These are phyloP conservation scores for Termitomyces sp. DNA, from an alignment of 768 basidiomycete species.

Conservation along the genomic window DNA sequence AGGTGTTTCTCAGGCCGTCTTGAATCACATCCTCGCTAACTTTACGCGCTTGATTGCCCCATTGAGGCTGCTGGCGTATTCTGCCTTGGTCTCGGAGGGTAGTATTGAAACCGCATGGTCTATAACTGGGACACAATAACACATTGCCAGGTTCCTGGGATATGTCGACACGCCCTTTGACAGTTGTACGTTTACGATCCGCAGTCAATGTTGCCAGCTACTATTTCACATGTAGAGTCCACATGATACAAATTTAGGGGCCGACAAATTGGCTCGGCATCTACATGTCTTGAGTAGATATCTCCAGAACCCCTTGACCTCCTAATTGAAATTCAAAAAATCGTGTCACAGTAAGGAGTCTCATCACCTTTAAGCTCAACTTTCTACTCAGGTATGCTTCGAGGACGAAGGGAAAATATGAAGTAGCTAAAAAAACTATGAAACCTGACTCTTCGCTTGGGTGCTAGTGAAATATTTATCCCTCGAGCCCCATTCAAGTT, in stretches of 20 bases:
- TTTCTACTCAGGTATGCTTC: too few species aligned
- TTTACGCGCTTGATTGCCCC: neutral
- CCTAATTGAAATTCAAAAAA: neutral
- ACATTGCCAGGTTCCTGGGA: neutral
- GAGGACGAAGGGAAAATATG: too few species aligned
- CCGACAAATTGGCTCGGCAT: neutral
- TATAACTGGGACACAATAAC: neutral
- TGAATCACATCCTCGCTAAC: neutral
- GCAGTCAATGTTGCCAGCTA: neutral
- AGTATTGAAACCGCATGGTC: neutral
- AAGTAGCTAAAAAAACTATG: too few species aligned
- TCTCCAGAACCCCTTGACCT: neutral
- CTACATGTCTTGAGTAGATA: neutral
- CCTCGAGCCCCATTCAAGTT: too few species aligned
- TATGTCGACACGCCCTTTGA: neutral
- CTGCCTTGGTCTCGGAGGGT: neutral
- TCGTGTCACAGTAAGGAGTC: too few species aligned
- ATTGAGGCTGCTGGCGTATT: neutral
- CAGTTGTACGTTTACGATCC: neutral
- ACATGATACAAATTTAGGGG: neutral
- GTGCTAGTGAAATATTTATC: too few species aligned
- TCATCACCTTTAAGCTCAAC: neutral
- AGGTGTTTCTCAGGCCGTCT: neutral
- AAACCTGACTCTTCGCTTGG: too few species aligned
- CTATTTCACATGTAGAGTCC: neutral